phyloP scores from a whole-genome alignment of 2,329 filamentous ascomycete species.

The Pseudocercospora fijiensis region DNA sequence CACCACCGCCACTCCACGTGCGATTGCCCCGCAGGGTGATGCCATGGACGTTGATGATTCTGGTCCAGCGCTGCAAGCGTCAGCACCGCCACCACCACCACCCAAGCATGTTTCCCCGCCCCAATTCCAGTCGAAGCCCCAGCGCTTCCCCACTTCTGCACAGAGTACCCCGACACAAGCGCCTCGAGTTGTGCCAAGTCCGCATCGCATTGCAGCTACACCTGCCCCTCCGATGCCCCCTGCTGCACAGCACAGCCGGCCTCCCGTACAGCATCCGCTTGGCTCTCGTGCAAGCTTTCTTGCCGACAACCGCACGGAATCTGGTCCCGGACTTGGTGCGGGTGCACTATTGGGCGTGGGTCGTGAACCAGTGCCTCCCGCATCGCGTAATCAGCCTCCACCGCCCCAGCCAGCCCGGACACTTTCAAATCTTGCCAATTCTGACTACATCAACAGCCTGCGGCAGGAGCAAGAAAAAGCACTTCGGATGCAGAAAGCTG shows the following conservation, averaged over 20 bases:
- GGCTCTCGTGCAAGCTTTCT: slow-evolving; percentile 37
- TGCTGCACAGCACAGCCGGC: slow-evolving; percentile 27
- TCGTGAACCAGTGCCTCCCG: slow-evolving; percentile 25
- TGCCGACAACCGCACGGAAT: slow-evolving; percentile 34
- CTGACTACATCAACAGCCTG: slow-evolving; percentile 31
- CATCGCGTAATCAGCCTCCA: slow-evolving; percentile 28
- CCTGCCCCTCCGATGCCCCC: slow-evolving; percentile 27
- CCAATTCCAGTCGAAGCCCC: slow-evolving; percentile 33
- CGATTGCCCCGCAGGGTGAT: slow-evolving; percentile 47
- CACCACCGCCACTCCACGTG: slow-evolving; percentile 44
- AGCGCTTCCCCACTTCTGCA: slow-evolving; percentile 33
- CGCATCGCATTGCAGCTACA: slow-evolving; percentile 27
- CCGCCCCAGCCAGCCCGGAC: slow-evolving; percentile 24
- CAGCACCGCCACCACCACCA: slow-evolving; percentile 19
- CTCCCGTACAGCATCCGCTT: slow-evolving; percentile 31
- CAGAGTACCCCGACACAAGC: slow-evolving; percentile 36
- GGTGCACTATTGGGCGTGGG: slow-evolving; percentile 22
- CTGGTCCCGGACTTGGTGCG: slow-evolving; percentile 27
- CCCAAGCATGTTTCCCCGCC: slow-evolving; percentile 43
- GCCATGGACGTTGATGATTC: slow-evolving; percentile 44
- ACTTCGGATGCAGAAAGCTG: slow-evolving; percentile 32
- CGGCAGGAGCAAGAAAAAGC: slow-evolving; percentile 37
- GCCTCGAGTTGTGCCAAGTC: slow-evolving; percentile 32
- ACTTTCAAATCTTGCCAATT: slow-evolving; percentile 25
- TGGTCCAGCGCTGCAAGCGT: slow-evolving; percentile 25